A percentile compares a stretch with the other conserved stretches of the same genome.
phyloP scores from a whole-genome alignment of 139 green algal species.

The Micractinium conductrix region DNA sequence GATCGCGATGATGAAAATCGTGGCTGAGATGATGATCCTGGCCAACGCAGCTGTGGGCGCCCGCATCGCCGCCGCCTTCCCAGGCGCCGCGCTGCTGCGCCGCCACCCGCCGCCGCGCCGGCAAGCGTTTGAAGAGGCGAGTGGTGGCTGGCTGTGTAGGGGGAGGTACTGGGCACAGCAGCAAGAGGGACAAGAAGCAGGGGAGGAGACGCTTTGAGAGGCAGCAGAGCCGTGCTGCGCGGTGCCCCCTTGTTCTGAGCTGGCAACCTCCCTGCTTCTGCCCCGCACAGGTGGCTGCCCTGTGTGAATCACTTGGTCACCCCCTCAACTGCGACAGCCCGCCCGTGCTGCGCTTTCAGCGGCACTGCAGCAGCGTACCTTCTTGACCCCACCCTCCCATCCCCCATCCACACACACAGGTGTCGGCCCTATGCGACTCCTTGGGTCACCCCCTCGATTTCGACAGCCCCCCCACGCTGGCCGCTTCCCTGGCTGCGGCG shows the following conservation, averaged over 20 bases:
- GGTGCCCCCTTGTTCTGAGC: too few species aligned
- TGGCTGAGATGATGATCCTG: conserved; percentile 97
- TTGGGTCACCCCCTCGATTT: conserved; percentile 22
- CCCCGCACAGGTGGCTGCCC: conserved; percentile 58
- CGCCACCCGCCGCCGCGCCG: conserved; percentile 69
- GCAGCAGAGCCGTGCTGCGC: too few species aligned
- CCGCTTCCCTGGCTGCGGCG: conserved; percentile 75
- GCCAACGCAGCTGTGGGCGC: conserved; percentile 89
- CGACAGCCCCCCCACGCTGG: conserved; percentile 54
- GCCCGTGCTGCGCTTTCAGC: conserved; percentile 66
- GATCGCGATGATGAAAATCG: conserved; percentile 90
- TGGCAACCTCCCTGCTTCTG: conserved; percentile 45
- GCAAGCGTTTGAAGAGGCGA: conserved; percentile 27
- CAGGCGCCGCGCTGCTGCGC: conserved; percentile 76
- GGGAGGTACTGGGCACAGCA: too few species aligned
- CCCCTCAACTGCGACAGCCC: conserved; percentile 37
- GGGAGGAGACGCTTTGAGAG: too few species aligned
- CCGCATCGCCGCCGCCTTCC: conserved; percentile 78
- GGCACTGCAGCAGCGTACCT: conserved; percentile 73
- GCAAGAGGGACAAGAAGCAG: too few species aligned
- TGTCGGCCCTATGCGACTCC: conserved; percentile 18
- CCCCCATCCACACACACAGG: too few species aligned
- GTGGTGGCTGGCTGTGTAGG: too few species aligned
- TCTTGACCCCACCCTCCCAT: too few species aligned
- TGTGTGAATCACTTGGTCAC: conserved; percentile 2